phyloP scores from a whole-genome alignment of 2,329 filamentous ascomycete species.

The Nothophoma quercina region DNA sequence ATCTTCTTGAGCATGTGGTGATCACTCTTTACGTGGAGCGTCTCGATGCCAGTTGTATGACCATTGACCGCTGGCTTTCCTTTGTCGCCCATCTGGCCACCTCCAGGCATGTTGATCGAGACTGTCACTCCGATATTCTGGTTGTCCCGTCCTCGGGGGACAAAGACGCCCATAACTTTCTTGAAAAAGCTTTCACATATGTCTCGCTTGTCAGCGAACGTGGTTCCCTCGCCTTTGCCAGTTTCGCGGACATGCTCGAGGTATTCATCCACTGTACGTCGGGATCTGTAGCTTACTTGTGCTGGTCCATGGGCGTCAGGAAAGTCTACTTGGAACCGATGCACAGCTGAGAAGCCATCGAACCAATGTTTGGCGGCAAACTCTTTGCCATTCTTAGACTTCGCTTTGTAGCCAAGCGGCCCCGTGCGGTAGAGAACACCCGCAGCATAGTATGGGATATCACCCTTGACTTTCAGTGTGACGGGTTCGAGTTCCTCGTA shows the following conservation, averaged over 20 bases:
- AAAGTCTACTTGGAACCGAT: slow-evolving; percentile 73
- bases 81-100: slow-evolving; percentile 10
- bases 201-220: slow-evolving; percentile 76
- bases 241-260: slow-evolving; percentile 67
- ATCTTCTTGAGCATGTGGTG: slow-evolving; percentile 65
- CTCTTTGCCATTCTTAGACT: slow-evolving; percentile 65
- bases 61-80: slow-evolving; percentile 27
- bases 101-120: slow-evolving; percentile 68
- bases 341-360: slow-evolving; percentile 75
- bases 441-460: slow-evolving; percentile 74
- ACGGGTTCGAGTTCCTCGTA: slow-evolving; percentile 72
- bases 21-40: slow-evolving; percentile 69
- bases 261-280: slow-evolving; percentile 70
- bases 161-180: slow-evolving; percentile 72
- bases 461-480: slow-evolving; percentile 68
- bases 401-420: slow-evolving; percentile 69
- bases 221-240: slow-evolving; percentile 64
- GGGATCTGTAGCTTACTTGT: slow-evolving; percentile 74
- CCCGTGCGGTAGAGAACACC: slow-evolving; percentile 75
- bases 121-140: slow-evolving; percentile 72
- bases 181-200: slow-evolving; percentile 77
- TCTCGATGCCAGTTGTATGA: slow-evolving; percentile 53
- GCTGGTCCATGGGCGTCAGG: slow-evolving; percentile 43
- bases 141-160: slow-evolving; percentile 42
- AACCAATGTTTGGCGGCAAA: slow-evolving; percentile 79